phyloP scores from a whole-genome alignment of 169 alveolate species.

The Babesia bigemina region DNA sequence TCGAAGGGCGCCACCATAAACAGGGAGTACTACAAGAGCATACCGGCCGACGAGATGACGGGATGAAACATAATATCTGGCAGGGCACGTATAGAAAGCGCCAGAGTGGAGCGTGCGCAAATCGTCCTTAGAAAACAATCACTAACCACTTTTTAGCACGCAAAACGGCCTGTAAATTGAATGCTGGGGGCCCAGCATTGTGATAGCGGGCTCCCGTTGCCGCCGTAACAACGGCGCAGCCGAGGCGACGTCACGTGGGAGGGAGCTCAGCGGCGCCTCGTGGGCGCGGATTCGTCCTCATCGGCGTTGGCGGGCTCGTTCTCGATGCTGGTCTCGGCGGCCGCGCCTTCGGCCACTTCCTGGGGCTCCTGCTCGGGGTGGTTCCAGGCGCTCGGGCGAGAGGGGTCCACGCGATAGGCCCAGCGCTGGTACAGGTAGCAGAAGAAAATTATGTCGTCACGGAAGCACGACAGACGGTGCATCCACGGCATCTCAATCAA shows the following conservation, averaged over 20 bases:
- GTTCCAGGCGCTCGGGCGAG: constrained; percentile 59
- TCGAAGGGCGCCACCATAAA: constrained; percentile 33
- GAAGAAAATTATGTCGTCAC: constrained; percentile 97
- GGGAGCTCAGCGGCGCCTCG: constrained; percentile 15
- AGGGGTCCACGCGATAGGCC: constrained; percentile 82
- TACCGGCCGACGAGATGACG: constrained; percentile 3
- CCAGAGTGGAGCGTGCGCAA: background rate
- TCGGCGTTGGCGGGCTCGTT: background rate
- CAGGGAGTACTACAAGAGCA: constrained; percentile 38
- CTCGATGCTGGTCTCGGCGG: background rate
- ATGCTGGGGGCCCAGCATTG: background rate
- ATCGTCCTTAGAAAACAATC: background rate
- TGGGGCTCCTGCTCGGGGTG: constrained; percentile 21
- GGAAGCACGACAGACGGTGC: constrained; percentile 95
- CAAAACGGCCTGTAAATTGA: background rate
- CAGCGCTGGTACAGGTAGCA: constrained; percentile 95
- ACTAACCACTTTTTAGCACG: too few species aligned
- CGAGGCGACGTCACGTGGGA: too few species aligned
- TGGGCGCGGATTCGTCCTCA: background rate
- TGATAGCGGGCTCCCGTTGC: background rate
- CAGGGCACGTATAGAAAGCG: background rate
- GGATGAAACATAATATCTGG: too few species aligned
- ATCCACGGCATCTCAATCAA: constrained; percentile 97
- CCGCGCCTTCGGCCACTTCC: background rate
- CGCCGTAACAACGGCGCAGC: too few species aligned